Evolutionary conservation across 73 alveolate species (phyloP).

Genomic region (Paramecium sonneborni): DNA sequence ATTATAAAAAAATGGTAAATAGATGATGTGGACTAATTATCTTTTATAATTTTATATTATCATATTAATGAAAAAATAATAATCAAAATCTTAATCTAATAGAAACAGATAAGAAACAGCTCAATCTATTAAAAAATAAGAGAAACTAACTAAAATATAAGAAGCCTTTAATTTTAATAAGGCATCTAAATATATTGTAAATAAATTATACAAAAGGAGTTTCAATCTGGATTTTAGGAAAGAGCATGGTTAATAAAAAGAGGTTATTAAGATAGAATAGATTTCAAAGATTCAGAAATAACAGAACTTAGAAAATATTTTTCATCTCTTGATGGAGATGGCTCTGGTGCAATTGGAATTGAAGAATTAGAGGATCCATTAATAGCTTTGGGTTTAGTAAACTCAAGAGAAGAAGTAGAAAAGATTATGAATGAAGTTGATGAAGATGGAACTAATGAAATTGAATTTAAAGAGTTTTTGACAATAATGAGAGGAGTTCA

Average conservation of each 20-base stretch:
- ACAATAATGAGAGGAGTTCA: conserved; percentile 83
- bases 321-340: conserved; percentile 83
- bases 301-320: conserved; percentile 76
- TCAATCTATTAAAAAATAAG: background rate
- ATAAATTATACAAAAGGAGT: background rate
- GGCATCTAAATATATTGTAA: conserved; percentile 48
- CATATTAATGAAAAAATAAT: background rate
- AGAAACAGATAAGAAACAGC: background rate
- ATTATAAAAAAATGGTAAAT: too few species aligned
- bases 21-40: background rate
- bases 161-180: conserved; percentile 39
- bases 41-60: background rate
- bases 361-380: conserved; percentile 94
- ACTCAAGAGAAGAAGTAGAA: conserved; percentile 85
- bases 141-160: conserved; percentile 23
- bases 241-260: conserved; percentile 79
- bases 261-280: conserved; percentile 74
- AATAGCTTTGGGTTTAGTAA: conserved; percentile 91
- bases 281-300: conserved; percentile 72
- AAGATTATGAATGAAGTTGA: conserved; percentile 82
- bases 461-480: conserved; percentile 91
- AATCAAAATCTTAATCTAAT: background rate
- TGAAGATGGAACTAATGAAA: conserved; percentile 85
- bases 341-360: conserved; percentile 88
- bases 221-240: conserved; percentile 60